A percentile compares a stretch with the other conserved stretches of the same genome.
Conservation (phyloP, 805 yeast species). For the Kurtzmaniella cleridarum region DNA sequence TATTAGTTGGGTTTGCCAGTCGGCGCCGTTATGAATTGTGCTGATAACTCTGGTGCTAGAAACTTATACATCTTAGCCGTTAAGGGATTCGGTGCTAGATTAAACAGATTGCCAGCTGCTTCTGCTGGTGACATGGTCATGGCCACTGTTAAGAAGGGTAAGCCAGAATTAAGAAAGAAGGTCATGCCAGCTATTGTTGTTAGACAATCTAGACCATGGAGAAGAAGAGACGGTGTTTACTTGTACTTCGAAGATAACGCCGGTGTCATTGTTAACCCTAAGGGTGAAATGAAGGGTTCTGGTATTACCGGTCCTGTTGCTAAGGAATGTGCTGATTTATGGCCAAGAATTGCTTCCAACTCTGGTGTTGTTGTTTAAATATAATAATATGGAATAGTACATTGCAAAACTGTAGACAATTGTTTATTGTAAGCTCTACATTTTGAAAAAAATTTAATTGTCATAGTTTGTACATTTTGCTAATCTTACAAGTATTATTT, state of each 20-base stretch:
- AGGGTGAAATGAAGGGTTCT: conserved; percentile 99
- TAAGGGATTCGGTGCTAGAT: conserved; percentile 99
- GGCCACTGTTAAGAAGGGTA: conserved; percentile 99
- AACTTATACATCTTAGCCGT: conserved; percentile 98
- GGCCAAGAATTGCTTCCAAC: conserved; percentile 99
- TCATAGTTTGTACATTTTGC: no score
- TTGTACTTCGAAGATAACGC: conserved; percentile 99
- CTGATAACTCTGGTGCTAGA: conserved; percentile 99
- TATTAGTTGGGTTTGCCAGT: conserved; percentile 94
- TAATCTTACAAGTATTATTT: conserved; percentile 1
- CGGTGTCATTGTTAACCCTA: conserved; percentile 99
- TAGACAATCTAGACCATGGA: conserved; percentile 99
- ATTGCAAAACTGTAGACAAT: conserved; percentile 1
- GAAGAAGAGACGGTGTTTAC: conserved; percentile 99
- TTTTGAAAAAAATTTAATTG: no score
- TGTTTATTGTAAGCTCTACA: no score
- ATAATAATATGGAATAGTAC: conserved; percentile 1
- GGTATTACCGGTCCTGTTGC: conserved; percentile 99
- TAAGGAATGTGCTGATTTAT: conserved; percentile 99
- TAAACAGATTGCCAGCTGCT: conserved; percentile 99
- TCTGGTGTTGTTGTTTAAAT: conserved; percentile 99
- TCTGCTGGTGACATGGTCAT: conserved; percentile 99
- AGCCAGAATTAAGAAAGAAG: conserved; percentile 99
- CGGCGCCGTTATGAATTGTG: conserved; percentile 99
- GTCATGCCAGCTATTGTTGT: conserved; percentile 99